Evolutionary conservation across 495 filamentous ascomycete species (phyloP).

Genomic region (Lasiosphaeris hirsuta): DNA sequence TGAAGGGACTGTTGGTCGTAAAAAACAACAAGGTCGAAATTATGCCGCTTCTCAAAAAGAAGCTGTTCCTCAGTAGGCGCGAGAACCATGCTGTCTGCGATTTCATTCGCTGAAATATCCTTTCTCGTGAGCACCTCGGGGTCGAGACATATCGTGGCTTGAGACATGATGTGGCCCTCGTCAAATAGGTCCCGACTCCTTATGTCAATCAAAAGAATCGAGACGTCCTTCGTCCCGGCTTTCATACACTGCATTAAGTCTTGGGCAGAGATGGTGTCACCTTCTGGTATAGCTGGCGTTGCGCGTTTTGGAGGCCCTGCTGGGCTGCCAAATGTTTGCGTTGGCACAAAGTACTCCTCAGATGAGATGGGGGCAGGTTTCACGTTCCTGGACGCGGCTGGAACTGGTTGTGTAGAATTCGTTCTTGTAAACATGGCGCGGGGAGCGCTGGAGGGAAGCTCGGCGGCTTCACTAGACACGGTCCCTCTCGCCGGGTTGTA

Average conservation of each 20-base stretch:
- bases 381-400: slow-evolving; percentile 16
- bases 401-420: slow-evolving; percentile 39
- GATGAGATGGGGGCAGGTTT: slow-evolving; percentile 13
- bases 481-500: slow-evolving; percentile 72
- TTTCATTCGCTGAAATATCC: slow-evolving; percentile 80
- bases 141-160: slow-evolving; percentile 84
- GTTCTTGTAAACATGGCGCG: slow-evolving; percentile 49
- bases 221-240: slow-evolving; percentile 45
- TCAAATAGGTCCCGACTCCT: slow-evolving; percentile 79
- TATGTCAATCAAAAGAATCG: slow-evolving; percentile 81
- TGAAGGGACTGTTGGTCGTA: slow-evolving; percentile 69
- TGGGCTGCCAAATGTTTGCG: slow-evolving; percentile 25
- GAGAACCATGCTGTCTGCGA: slow-evolving; percentile 77
- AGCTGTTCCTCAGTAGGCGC: slow-evolving; percentile 69
- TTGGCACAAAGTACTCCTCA: slow-evolving; percentile 33
- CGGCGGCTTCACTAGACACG: slow-evolving; percentile 49
- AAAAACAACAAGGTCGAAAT: slow-evolving; percentile 84
- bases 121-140: slow-evolving; percentile 67
- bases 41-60: slow-evolving; percentile 70
- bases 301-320: slow-evolving; percentile 19
- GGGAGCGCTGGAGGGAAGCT: slow-evolving; percentile 46
- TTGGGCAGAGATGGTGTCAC: slow-evolving; percentile 60
- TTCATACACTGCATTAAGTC: slow-evolving; percentile 62
- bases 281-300: slow-evolving; percentile 49
- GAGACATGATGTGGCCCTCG: slow-evolving; percentile 77